Conservation (phyloP, 176 grass and related monocot species). For the Oryza coarctata region DNA sequence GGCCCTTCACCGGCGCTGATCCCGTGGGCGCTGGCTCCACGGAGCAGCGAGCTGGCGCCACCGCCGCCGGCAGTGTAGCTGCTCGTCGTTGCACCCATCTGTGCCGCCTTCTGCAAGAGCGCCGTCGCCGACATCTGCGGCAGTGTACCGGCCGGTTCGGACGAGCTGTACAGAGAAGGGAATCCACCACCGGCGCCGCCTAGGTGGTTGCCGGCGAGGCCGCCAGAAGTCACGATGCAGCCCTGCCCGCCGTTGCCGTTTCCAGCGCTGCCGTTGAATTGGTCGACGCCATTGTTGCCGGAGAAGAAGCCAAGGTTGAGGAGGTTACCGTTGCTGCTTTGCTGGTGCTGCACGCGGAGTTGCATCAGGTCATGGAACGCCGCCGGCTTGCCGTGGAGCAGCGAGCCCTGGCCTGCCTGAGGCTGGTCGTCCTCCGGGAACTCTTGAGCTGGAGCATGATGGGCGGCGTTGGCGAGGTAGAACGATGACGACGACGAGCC, state of each 20-base stretch:
- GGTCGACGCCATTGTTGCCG: slow-evolving; percentile 35
- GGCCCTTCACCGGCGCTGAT: slow-evolving; percentile 26
- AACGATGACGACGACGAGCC: slow-evolving; percentile 30
- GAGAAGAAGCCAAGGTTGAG: slow-evolving; percentile 73
- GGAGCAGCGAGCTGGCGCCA: slow-evolving; percentile 41
- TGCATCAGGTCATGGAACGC: slow-evolving; percentile 82
- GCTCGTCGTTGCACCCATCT: slow-evolving; percentile 77
- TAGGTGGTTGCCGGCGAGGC: slow-evolving; percentile 34
- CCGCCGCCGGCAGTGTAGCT: slow-evolving; percentile 17
- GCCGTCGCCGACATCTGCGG: slow-evolving; percentile 91
- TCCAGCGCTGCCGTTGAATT: slow-evolving; percentile 31
- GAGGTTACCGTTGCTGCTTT: slow-evolving; percentile 32
- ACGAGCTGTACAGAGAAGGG: slow-evolving; percentile 40
- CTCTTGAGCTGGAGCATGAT: slow-evolving; percentile 32
- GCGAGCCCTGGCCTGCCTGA: slow-evolving; percentile 31
- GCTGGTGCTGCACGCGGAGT: slow-evolving; percentile 57
- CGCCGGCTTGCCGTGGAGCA: slow-evolving; percentile 69
- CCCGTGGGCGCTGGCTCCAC: slow-evolving; percentile 30
- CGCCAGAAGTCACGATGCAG: slow-evolving; percentile 11
- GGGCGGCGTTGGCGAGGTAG: slow-evolving; percentile 47
- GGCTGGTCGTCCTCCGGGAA: slow-evolving; percentile 55
- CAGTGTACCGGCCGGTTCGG: not conserved
- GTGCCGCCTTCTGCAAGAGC: slow-evolving; percentile 82
- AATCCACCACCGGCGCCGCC: not conserved
- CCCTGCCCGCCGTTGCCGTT: slow-evolving; percentile 19